Conservation (phyloP, 2,329 filamentous ascomycete species). For the Fusarium sp. region DNA sequence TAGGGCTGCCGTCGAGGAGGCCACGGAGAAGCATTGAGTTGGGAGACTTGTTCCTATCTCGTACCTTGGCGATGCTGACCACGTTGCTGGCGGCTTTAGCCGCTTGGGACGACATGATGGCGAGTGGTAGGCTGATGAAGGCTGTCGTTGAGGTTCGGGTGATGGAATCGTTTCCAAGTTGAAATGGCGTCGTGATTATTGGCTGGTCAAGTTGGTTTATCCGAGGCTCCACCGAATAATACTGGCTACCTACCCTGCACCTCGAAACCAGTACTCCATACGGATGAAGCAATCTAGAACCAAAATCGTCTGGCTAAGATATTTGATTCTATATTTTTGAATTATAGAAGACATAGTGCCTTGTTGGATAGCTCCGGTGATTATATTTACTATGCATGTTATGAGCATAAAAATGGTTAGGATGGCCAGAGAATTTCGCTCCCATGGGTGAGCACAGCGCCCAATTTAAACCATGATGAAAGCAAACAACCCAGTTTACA, state of each 20-base stretch:
- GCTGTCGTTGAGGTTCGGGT: constrained; percentile 47
- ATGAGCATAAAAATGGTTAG: too few species aligned
- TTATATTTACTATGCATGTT: too few species aligned
- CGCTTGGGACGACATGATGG: constrained; percentile 72
- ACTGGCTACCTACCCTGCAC: constrained; percentile 44
- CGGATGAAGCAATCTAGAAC: neutral
- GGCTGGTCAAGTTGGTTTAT: constrained; percentile 41
- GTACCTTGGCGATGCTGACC: constrained; percentile 71
- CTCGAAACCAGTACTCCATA: neutral
- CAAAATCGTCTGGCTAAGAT: neutral
- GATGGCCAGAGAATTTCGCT: too few species aligned
- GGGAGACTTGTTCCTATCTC: constrained; percentile 29
- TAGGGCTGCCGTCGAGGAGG: constrained; percentile 13
- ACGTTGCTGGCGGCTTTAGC: constrained; percentile 68
- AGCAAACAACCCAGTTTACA: too few species aligned
- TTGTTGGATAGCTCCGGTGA: too few species aligned
- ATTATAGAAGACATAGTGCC: neutral
- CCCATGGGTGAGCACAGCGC: too few species aligned
- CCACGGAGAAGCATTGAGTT: constrained; percentile 43
- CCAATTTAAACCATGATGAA: too few species aligned
- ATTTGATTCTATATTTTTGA: too few species aligned
- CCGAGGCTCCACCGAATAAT: constrained; percentile 47
- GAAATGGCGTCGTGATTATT: constrained; percentile 50
- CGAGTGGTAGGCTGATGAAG: constrained; percentile 43
- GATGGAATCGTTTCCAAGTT: constrained; percentile 48